phyloP scores from a whole-genome alignment of 1,139 yeast species.

The Lodderomyces jiufengensis region DNA sequence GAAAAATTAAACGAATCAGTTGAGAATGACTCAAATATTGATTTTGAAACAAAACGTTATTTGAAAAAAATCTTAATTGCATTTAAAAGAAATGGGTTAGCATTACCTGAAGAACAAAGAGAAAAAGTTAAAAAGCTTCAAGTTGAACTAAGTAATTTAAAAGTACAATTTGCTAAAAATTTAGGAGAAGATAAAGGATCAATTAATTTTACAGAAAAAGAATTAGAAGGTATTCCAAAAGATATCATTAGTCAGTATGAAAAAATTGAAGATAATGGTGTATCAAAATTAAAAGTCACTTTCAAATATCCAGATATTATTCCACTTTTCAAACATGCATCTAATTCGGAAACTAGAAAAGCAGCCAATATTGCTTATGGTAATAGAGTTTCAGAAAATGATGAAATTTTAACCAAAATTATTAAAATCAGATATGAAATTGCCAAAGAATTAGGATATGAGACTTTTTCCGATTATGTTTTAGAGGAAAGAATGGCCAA shows the following conservation, averaged over 20 bases:
- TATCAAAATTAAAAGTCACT: constrained; percentile 56
- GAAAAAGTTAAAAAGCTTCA: constrained; percentile 54
- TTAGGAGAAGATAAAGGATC: constrained; percentile 69
- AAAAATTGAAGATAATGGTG: constrained; percentile 38
- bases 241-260: constrained; percentile 59
- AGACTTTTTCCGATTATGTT: constrained; percentile 62
- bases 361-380: constrained; percentile 63
- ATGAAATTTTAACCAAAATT: constrained; percentile 54
- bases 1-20: constrained; percentile 44
- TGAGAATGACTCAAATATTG: constrained; percentile 27
- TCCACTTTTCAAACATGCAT: constrained; percentile 73
- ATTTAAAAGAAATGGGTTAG: constrained; percentile 66
- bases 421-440: constrained; percentile 57
- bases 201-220: constrained; percentile 55
- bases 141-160: constrained; percentile 54
- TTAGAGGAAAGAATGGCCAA: constrained; percentile 82
- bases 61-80: constrained; percentile 53
- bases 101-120: constrained; percentile 51
- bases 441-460: constrained; percentile 63
- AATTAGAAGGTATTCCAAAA: constrained; percentile 71
- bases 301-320: constrained; percentile 77
- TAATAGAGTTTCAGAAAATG: constrained; percentile 62
- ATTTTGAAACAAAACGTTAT: constrained; percentile 55
- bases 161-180: constrained; percentile 58
- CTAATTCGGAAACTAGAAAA: constrained; percentile 60